phyloP scores from a whole-genome alignment of 2,329 filamentous ascomycete species.

The Epichloe elymi region DNA sequence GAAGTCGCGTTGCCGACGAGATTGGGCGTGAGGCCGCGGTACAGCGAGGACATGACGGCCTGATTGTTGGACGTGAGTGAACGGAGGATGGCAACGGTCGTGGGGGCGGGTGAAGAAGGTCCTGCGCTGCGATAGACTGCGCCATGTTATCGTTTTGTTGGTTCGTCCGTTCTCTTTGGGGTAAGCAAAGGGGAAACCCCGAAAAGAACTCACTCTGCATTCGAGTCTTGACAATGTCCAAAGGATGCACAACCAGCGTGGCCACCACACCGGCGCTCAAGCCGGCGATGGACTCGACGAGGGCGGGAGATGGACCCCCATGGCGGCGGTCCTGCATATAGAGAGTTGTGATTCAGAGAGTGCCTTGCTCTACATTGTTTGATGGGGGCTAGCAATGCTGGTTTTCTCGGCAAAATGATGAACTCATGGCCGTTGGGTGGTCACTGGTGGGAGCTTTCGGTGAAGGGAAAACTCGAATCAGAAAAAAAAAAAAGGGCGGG shows the following conservation, averaged over 20 bases:
- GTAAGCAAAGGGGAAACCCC: background rate
- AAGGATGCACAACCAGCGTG: slow-evolving; percentile 77
- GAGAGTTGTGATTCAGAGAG: slow-evolving; percentile 7
- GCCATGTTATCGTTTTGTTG: background rate
- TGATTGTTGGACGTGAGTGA: slow-evolving; percentile 35
- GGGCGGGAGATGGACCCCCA: slow-evolving; percentile 57
- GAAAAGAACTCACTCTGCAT: slow-evolving; percentile 56
- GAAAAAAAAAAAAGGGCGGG: too few species aligned
- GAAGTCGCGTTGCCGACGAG: slow-evolving; percentile 78
- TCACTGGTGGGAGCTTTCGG: background rate
- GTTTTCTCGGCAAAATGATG: background rate
- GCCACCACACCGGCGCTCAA: slow-evolving; percentile 78
- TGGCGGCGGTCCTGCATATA: slow-evolving; percentile 35
- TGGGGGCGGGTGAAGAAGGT: slow-evolving; percentile 23
- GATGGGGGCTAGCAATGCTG: background rate
- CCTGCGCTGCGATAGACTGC: slow-evolving; percentile 38
- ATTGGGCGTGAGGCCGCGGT: slow-evolving; percentile 83
- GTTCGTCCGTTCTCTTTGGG: background rate
- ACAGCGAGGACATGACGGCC: slow-evolving; percentile 53
- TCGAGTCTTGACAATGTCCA: slow-evolving; percentile 93
- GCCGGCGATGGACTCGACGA: slow-evolving; percentile 80
- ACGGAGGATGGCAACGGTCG: slow-evolving; percentile 40
- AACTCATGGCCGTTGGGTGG: background rate
- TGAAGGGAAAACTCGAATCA: background rate
- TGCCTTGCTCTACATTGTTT: slow-evolving; percentile 13